These are phyloP conservation scores for Sphaerostilbella broomeana DNA, from an alignment of 2,329 filamentous ascomycete genomes.

Conservation along the genomic window DNA sequence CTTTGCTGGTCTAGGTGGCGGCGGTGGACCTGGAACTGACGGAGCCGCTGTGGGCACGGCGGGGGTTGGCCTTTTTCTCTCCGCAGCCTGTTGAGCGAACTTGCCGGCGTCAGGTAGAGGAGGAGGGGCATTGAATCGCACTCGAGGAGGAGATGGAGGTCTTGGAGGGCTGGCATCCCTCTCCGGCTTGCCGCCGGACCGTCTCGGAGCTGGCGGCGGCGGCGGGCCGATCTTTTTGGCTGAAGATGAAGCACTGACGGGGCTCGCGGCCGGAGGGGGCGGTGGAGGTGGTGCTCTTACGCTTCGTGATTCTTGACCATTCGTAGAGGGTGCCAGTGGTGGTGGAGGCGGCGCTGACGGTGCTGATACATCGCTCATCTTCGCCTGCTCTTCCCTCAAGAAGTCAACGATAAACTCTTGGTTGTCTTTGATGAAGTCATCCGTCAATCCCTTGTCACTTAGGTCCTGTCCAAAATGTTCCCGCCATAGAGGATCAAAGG, in stretches of 20 bases:
- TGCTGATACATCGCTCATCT: conserved; percentile 16
- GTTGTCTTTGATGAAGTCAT: conserved; percentile 61
- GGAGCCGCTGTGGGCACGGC: conserved; percentile 14
- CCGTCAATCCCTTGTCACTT: conserved; percentile 54
- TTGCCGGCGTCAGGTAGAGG: conserved; percentile 86
- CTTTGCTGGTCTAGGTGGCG: conserved; percentile 52
- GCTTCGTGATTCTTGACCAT: conserved; percentile 26
- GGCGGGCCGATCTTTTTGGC: conserved; percentile 22
- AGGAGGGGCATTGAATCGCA: conserved; percentile 76
- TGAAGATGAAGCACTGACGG: conserved; percentile 8
- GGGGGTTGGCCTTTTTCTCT: conserved; percentile 6
- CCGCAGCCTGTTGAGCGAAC: conserved; percentile 53
- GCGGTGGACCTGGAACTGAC: conserved; percentile 27
- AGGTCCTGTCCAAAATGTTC: conserved; percentile 60
- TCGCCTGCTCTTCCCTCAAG: conserved; percentile 50
- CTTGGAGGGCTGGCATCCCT: conserved; percentile 67
- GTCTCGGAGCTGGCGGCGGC: conserved; percentile 44
- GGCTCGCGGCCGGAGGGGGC: conserved; percentile 4
- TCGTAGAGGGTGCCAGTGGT: conserved; percentile 23
- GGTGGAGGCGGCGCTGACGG: conserved; percentile 16
- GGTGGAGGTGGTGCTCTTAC: conserved; percentile 27
- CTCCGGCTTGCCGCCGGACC: conserved; percentile 50
- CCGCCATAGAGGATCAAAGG: conserved; percentile 58
- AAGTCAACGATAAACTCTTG: conserved; percentile 64
- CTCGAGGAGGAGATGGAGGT: conserved; percentile 50